These are phyloP conservation scores for Acanthamoeba triangularis DNA, from an alignment of 208 protist species.

Conservation along the genomic window DNA sequence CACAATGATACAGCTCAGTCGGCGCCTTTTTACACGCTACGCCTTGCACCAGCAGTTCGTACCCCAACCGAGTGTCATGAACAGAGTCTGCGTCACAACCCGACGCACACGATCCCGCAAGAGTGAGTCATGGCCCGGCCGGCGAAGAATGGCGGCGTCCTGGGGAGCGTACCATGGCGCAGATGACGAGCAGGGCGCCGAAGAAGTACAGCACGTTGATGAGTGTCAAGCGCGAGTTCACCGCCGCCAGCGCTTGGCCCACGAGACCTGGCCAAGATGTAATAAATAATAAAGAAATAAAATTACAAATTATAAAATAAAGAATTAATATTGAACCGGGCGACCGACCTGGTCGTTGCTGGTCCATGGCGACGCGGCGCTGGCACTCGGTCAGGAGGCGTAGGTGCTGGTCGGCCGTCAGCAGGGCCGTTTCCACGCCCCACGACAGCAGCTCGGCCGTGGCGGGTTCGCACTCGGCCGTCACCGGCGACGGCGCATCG, in stretches of 20 bases:
- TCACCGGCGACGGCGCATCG: neutral
- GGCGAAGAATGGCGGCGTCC: neutral
- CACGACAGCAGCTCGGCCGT: neutral
- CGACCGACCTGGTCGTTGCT: neutral
- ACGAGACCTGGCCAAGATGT: neutral
- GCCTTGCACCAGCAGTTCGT: neutral
- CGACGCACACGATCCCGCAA: neutral
- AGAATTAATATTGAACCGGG: neutral
- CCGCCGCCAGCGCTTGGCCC: neutral
- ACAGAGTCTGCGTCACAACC: neutral
- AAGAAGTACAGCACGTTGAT: slow-evolving; percentile 51
- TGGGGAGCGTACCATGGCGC: slow-evolving; percentile 1
- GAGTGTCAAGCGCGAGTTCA: neutral
- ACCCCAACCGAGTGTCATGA: slow-evolving; percentile 32
- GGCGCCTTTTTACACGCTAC: too few species aligned
- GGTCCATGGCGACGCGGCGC: neutral
- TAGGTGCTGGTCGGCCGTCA: neutral
- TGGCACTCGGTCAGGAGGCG: slow-evolving; percentile 1
- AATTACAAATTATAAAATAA: neutral
- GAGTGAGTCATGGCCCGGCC: neutral
- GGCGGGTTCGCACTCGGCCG: neutral
- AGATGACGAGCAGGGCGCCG: slow-evolving; percentile 6
- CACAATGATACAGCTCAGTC: neutral
- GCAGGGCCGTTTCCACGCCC: neutral
- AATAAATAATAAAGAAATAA: too few species aligned